A percentile compares a stretch with the other conserved stretches of the same genome.
Evolutionary conservation across 2,329 filamentous ascomycete species (phyloP).

Genomic region (Biscogniauxia mediterranea): DNA sequence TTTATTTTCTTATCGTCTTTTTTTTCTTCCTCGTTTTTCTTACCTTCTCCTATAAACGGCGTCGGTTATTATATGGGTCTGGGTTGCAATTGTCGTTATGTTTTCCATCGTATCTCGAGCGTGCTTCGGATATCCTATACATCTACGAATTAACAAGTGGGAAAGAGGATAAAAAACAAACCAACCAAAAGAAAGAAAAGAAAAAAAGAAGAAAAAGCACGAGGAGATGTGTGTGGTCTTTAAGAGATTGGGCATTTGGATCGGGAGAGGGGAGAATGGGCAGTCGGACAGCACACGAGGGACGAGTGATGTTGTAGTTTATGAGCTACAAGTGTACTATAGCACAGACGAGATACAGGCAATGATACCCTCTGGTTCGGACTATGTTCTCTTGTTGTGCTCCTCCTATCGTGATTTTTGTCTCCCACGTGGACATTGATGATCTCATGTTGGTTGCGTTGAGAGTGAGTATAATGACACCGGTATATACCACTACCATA

Average conservation of each 20-base stretch:
- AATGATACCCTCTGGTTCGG: slow-evolving; percentile 28
- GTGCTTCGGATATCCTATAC: slow-evolving; percentile 13
- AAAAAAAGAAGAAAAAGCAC: neutral
- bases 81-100: neutral
- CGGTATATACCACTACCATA: too few relatives aligned
- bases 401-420: neutral
- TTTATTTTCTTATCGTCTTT: slow-evolving; percentile 10
- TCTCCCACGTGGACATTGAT: too few relatives aligned
- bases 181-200: neutral
- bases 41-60: slow-evolving; percentile 9
- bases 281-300: slow-evolving; percentile 21
- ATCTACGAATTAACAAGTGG: slow-evolving; percentile 7
- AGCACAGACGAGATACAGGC: slow-evolving; percentile 24
- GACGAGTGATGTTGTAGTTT: slow-evolving; percentile 20
- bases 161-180: neutral
- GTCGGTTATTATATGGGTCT: slow-evolving; percentile 17
- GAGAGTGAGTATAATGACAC: too few relatives aligned
- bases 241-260: slow-evolving; percentile 2
- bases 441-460: too few relatives aligned
- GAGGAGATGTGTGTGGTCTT: slow-evolving; percentile 3
- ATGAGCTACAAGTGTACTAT: slow-evolving; percentile 22
- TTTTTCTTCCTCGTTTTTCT: slow-evolving; percentile 12
- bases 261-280: slow-evolving; percentile 9
- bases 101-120: slow-evolving; percentile 10
- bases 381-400: neutral